A percentile compares a stretch with the other conserved stretches of the same genome.
Conservation (phyloP, 345 rosid species). For the Syzygium jambos region DNA sequence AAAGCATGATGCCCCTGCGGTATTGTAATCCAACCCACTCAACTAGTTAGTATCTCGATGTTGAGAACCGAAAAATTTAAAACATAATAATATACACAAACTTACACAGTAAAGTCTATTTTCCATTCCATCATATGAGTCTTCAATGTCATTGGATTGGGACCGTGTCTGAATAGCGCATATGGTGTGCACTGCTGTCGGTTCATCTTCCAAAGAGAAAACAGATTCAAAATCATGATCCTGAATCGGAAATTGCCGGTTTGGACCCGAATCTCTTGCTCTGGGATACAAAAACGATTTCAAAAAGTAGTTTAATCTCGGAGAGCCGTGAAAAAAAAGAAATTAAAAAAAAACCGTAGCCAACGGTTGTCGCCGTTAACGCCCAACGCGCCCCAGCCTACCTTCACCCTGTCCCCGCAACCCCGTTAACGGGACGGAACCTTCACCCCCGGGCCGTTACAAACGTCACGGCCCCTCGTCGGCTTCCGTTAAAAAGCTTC, state of each 20-base stretch:
- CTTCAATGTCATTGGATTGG: too few relatives aligned
- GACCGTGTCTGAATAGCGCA: too few relatives aligned
- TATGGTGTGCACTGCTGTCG: too few relatives aligned
- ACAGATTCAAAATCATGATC: too few relatives aligned
- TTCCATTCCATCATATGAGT: too few relatives aligned
- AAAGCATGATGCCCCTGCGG: rapidly evolving
- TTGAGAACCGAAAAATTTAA: too few relatives aligned
- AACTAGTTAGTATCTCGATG: rapidly evolving
- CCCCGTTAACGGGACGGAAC: not conserved
- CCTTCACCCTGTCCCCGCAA: not conserved
- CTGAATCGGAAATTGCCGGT: too few relatives aligned
- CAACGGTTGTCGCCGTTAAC: not conserved
- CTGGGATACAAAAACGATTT: not conserved
- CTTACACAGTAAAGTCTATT: too few relatives aligned
- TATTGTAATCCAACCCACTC: rapidly evolving
- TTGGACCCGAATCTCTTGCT: not conserved
- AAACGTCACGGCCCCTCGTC: constrained; percentile 40
- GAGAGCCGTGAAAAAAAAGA: not conserved
- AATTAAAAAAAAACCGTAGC: not conserved
- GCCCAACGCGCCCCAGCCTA: not conserved
- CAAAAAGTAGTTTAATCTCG: not conserved
- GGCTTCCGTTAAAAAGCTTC: constrained; percentile 37
- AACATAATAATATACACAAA: too few relatives aligned
- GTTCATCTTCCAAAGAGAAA: too few relatives aligned
- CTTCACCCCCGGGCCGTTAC: not conserved